Evolutionary conservation across 129 eudicot genomes (phyloP), one percentile per base, ranked within the genome.

Genomic region (Chrysanthemum lavandulifolium): DNA sequence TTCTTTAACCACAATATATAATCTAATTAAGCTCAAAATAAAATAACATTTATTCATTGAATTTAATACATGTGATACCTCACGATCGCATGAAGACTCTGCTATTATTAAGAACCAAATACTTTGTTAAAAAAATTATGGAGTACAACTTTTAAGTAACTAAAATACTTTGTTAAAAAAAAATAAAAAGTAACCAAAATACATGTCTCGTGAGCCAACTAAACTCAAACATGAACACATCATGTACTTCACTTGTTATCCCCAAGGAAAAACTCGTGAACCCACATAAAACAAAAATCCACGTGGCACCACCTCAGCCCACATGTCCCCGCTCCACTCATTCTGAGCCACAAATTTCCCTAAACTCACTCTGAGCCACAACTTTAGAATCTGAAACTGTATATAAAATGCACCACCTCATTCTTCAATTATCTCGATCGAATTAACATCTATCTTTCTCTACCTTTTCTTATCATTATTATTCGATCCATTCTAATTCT

Each of bases 341-440:
- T 16, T 64, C 15, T 64, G 29, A 78, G 18, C 82, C 82, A 78
- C 77, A 65, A 54, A 13, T 23, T 58, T 0, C 13, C 81, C 71
- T 70, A 15, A 9, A 1, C 56, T 71, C 16, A 64, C 13, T 64
- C 15, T 64, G 53, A 78, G 27, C 82, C 82, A 78, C 77, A 65
- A 54, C 10, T 49, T 45, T 0, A 25, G 51, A 71, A 54, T 55
- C 68, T 25, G 21, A 14, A 3, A 8, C 13, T 51, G 25, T 71
- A 71, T 78, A 78, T 78, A 78, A 71, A 78, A 13, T 71, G 45
- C 51, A 71, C 13, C 66, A 10, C 77, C 13, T 64, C 60, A 9
- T 57, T 67, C 48, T 10, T 48, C 73, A 23, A n/a, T 64, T 53
- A 43, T 16, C 68, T 65, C 77, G 82, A 67, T 78, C 82, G 82